These are phyloP conservation scores for Rosa chinensis DNA, from an alignment of 306 rosid genomes.

Conservation along the genomic window DNA sequence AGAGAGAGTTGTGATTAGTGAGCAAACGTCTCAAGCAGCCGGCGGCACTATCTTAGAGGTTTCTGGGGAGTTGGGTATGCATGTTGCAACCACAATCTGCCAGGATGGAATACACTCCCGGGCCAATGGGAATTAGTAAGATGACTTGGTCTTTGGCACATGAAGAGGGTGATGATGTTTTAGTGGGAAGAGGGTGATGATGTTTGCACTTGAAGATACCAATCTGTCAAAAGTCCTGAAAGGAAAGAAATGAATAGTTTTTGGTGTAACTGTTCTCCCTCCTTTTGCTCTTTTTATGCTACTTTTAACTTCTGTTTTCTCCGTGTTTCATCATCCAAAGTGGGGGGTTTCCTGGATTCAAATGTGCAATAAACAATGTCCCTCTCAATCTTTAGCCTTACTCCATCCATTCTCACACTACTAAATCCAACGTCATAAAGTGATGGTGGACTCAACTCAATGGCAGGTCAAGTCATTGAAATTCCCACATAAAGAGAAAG, in stretches of 20 bases:
- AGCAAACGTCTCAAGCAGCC: not conserved
- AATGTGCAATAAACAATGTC: conserved; percentile 54
- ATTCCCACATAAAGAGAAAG: conserved; percentile 39
- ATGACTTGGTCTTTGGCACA: conserved; percentile 52
- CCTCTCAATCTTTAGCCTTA: conserved; percentile 57
- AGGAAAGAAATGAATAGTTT: conserved; percentile 35
- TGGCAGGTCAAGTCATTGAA: conserved; percentile 59
- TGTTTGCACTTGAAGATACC: conserved; percentile 52
- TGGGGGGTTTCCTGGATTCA: conserved; percentile 45
- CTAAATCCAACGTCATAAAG: conserved; percentile 54
- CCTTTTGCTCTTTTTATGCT: conserved; percentile 29
- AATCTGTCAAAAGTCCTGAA: conserved; percentile 35
- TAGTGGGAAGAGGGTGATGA: conserved; percentile 63
- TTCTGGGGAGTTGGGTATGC: not conserved
- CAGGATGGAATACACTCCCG: no score
- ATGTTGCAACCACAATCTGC: conserved; percentile 55
- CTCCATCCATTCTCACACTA: conserved; percentile 40
- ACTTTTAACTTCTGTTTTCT: conserved; percentile 20
- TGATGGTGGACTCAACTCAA: conserved; percentile 26
- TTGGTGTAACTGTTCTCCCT: conserved; percentile 29
- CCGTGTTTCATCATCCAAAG: conserved; percentile 39
- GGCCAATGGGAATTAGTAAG: conserved; percentile 52
- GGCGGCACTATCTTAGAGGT: not conserved
- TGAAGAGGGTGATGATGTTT: no score
- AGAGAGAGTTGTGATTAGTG: not conserved